Evolutionary conservation across 2,329 filamentous ascomycete genomes (phyloP).

Genomic region (Drechslera avenae): DNA sequence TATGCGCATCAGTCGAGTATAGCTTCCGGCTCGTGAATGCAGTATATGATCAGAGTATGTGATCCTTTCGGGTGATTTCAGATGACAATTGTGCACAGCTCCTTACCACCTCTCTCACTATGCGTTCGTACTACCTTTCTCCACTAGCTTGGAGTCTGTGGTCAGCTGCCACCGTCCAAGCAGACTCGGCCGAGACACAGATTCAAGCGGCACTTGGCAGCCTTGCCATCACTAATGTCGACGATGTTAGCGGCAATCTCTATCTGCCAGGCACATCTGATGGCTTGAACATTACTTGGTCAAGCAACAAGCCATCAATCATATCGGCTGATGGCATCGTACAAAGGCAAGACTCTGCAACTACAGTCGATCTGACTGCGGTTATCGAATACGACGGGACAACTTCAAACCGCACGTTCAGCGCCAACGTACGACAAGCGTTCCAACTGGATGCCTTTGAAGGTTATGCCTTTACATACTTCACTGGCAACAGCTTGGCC

Average conservation of each 20-base stretch:
- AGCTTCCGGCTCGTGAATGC: neutral
- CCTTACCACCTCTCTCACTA: constrained; percentile 1
- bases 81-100: neutral
- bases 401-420: constrained; percentile 37
- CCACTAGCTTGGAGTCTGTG: constrained; percentile 10
- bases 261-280: constrained; percentile 42
- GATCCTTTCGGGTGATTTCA: neutral
- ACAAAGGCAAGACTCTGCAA: constrained; percentile 36
- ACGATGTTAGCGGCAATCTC: constrained; percentile 50
- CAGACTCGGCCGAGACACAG: neutral
- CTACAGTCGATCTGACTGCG: constrained; percentile 46
- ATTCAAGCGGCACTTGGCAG: constrained; percentile 19
- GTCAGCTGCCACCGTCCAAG: constrained; percentile 9
- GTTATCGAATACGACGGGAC: constrained; percentile 33
- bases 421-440: constrained; percentile 45
- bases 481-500: constrained; percentile 52
- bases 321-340: constrained; percentile 48
- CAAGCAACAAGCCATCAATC: constrained; percentile 42
- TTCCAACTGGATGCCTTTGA: constrained; percentile 44
- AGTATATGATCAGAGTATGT: constrained; percentile 4
- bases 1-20: neutral
- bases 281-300: constrained; percentile 45
- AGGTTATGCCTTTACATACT: constrained; percentile 60
- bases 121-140: constrained; percentile 12
- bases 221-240: constrained; percentile 38